Evolutionary conservation across 176 grass and related monocot genomes (phyloP).

Genomic region (Guadua angustifolia): DNA sequence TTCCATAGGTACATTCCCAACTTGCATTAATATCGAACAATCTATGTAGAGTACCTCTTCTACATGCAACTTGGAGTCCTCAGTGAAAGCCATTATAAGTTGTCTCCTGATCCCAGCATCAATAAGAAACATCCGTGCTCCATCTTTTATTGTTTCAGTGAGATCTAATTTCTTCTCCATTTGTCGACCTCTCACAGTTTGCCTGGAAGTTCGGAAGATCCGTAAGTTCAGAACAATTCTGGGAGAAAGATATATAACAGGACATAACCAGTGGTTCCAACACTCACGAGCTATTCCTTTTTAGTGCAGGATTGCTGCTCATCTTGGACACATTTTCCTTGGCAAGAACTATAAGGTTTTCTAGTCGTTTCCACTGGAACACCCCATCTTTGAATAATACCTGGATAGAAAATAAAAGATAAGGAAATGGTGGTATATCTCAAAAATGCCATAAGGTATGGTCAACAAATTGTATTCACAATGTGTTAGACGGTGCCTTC

Average conservation of each 20-base stretch:
- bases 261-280: constrained; percentile 1
- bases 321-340: constrained; percentile 97
- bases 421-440: background rate
- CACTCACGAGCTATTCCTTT: constrained; percentile 69
- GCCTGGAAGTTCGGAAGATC: constrained; percentile 46
- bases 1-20: background rate
- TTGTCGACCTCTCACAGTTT: constrained; percentile 60
- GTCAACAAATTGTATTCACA: background rate
- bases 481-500: background rate
- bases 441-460: constrained; percentile 5
- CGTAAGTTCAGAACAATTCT: constrained; percentile 35
- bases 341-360: constrained; percentile 97
- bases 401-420: constrained; percentile 46
- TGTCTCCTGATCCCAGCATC: constrained; percentile 91
- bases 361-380: constrained; percentile 97
- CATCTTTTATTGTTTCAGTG: constrained; percentile 97
- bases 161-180: constrained; percentile 78
- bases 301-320: constrained; percentile 82
- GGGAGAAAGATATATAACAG: constrained; percentile 22
- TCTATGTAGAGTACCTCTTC: constrained; percentile 70
- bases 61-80: constrained; percentile 95
- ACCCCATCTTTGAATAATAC: constrained; percentile 96
- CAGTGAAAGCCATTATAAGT: constrained; percentile 89
- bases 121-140: constrained; percentile 87
- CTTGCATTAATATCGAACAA: background rate